phyloP scores from a whole-genome alignment of 805 yeast genomes.

The Maudiozyma serrabonitensis region DNA sequence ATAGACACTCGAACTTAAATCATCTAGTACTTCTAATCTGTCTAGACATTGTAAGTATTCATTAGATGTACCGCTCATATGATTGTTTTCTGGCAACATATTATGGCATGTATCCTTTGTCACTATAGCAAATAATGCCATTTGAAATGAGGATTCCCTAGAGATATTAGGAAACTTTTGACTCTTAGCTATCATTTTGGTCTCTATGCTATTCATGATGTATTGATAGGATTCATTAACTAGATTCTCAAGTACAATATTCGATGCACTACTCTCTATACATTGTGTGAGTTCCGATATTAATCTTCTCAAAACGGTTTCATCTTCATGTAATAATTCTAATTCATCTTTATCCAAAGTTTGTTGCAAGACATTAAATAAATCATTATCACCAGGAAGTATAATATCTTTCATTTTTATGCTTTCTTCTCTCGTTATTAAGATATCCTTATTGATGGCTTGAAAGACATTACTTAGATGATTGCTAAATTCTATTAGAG shows the following conservation, averaged over 20 bases:
- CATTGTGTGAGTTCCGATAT: conserved; percentile 39
- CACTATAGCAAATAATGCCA: conserved; percentile 24
- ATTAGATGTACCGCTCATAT: conserved; percentile 10
- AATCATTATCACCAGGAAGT: conserved; percentile 41
- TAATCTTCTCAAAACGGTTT: conserved; percentile 28
- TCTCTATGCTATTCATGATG: conserved; percentile 19
- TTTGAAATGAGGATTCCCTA: conserved; percentile 13
- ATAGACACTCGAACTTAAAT: conserved; percentile 82
- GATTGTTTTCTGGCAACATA: conserved; percentile 14
- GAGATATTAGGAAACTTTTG: conserved; percentile 4
- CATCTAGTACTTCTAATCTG: conserved; percentile 50
- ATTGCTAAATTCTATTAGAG: conserved; percentile 48
- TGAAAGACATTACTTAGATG: conserved; percentile 32
- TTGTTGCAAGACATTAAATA: conserved; percentile 45
- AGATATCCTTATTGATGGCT: conserved; percentile 21
- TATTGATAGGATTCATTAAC: conserved; percentile 25
- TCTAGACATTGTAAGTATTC: conserved; percentile 17
- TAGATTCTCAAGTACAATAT: conserved; percentile 21
- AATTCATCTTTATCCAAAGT: conserved; percentile 38
- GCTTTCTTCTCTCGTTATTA: conserved; percentile 22
- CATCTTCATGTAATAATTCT: conserved; percentile 18
- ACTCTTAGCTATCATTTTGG: conserved; percentile 10
- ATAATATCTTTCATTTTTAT: conserved; percentile 22
- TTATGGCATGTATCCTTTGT: conserved; percentile 22
- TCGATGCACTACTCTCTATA: conserved; percentile 25